Percentiles rank a stretch among this genome's conserved stretches.
phyloP scores from a whole-genome alignment of 805 yeast species.

The Spathaspora passalidarum region DNA sequence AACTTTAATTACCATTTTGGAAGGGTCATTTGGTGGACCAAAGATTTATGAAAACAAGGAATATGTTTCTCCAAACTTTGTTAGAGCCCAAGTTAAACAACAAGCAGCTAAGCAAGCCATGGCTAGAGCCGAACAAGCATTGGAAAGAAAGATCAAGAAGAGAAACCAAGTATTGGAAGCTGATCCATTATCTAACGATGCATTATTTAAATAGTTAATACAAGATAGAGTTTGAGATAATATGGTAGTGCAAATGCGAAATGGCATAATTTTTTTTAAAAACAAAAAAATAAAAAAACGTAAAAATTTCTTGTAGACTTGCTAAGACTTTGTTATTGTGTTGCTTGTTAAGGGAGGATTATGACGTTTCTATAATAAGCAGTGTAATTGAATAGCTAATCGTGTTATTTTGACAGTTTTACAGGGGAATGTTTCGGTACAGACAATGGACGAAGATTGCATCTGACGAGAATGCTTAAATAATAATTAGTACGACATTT shows the following conservation, averaged over 20 bases:
- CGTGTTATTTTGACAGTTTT: too few species aligned
- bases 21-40: constrained; percentile 98
- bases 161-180: constrained; percentile 71
- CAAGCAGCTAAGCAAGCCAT: constrained; percentile 78
- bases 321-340: too few species aligned
- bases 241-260: not conserved
- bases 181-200: constrained; percentile 82
- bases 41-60: constrained; percentile 96
- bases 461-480: too few species aligned
- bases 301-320: too few species aligned
- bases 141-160: constrained; percentile 68
- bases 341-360: too few species aligned
- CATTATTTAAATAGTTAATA: constrained; percentile 52
- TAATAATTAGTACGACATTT: too few species aligned
- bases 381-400: too few species aligned
- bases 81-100: constrained; percentile 82
- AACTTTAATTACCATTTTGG: constrained; percentile 85
- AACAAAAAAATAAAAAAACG: too few species aligned
- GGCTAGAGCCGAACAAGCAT: constrained; percentile 74
- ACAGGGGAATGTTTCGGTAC: too few species aligned
- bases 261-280: too few species aligned
- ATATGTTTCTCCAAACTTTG: constrained; percentile 93
- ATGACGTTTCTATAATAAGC: too few species aligned
- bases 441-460: too few species aligned
- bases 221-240: not conserved